Evolutionary conservation across 2,329 filamentous ascomycete genomes (phyloP).

Genomic region (Xylariales sp.): DNA sequence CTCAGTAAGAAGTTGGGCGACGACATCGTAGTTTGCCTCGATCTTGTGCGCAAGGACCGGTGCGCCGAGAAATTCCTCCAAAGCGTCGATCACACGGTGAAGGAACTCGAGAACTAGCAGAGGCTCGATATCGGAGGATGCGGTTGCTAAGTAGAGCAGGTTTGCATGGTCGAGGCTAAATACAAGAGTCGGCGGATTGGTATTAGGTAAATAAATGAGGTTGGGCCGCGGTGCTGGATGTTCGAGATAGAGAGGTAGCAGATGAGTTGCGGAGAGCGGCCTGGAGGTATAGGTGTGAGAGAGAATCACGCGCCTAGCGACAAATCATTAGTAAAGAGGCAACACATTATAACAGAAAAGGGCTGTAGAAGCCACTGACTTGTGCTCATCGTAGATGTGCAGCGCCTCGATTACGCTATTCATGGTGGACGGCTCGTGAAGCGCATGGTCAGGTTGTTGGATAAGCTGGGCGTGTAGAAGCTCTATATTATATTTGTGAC

Average conservation of each 20-base stretch:
- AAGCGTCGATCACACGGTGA: slow-evolving; percentile 88
- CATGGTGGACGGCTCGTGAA: slow-evolving; percentile 65
- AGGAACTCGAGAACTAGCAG: slow-evolving; percentile 93
- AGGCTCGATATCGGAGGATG: slow-evolving; percentile 88
- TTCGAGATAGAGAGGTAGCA: slow-evolving; percentile 88
- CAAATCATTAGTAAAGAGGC: slow-evolving; percentile 42
- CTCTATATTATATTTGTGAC: not conserved
- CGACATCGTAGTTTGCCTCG: slow-evolving; percentile 90
- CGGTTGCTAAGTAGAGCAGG: slow-evolving; percentile 85
- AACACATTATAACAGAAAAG: not conserved
- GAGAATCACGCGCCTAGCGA: slow-evolving; percentile 80
- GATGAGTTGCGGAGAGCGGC: slow-evolving; percentile 78
- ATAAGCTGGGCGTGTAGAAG: not conserved
- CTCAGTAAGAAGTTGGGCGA: slow-evolving; percentile 90
- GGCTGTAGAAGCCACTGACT: slow-evolving; percentile 64
- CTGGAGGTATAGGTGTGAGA: slow-evolving; percentile 89
- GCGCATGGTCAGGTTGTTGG: slow-evolving; percentile 42
- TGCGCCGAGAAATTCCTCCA: slow-evolving; percentile 93
- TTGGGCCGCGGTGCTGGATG: slow-evolving; percentile 85
- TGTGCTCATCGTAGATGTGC: slow-evolving; percentile 96
- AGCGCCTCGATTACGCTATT: slow-evolving; percentile 92
- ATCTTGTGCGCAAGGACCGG: slow-evolving; percentile 88
- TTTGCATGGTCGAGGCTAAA: slow-evolving; percentile 91
- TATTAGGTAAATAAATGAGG: slow-evolving; percentile 84
- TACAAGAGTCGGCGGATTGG: slow-evolving; percentile 85